These are phyloP conservation scores for Rhododendron ovatum DNA, from an alignment of 148 eudicot species.

Conservation along the genomic window DNA sequence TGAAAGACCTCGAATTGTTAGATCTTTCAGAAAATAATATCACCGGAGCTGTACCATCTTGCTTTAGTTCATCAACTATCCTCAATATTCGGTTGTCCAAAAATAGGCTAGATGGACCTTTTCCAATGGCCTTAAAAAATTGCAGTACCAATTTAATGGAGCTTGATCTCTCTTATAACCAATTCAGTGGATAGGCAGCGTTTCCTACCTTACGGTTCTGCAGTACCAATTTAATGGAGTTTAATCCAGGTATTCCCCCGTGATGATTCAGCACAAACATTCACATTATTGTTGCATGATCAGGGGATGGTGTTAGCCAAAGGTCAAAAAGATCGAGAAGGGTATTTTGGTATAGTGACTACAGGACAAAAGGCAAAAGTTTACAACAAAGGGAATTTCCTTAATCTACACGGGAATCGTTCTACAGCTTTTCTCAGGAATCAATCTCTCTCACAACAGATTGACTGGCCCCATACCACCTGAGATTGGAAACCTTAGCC, in stretches of 20 bases:
- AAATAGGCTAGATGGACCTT: background rate
- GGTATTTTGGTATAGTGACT: rapidly evolving
- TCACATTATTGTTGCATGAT: too few species aligned
- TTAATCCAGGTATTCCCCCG: too few species aligned
- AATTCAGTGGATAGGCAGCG: background rate
- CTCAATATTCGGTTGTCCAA: background rate
- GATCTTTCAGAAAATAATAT: background rate
- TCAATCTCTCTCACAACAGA: too few species aligned
- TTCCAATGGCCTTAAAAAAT: background rate
- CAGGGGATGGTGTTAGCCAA: too few species aligned
- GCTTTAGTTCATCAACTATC: background rate
- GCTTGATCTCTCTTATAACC: background rate
- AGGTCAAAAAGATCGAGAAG: too few species aligned
- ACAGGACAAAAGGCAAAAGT: too few species aligned
- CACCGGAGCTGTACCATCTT: background rate
- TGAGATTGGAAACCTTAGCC: too few species aligned
- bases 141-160: background rate
- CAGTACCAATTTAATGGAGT: too few species aligned
- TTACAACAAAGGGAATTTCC: too few species aligned
- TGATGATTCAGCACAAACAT: too few species aligned
- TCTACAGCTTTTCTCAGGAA: background rate
- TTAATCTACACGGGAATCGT: background rate
- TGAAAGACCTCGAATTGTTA: rapidly evolving
- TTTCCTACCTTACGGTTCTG: background rate
- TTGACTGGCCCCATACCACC: too few species aligned